A percentile compares a stretch with the other conserved stretches of the same genome.
These are phyloP conservation scores for Apiospora arundinis DNA, from an alignment of 2,329 filamentous ascomycete genomes.

Conservation along the genomic window DNA sequence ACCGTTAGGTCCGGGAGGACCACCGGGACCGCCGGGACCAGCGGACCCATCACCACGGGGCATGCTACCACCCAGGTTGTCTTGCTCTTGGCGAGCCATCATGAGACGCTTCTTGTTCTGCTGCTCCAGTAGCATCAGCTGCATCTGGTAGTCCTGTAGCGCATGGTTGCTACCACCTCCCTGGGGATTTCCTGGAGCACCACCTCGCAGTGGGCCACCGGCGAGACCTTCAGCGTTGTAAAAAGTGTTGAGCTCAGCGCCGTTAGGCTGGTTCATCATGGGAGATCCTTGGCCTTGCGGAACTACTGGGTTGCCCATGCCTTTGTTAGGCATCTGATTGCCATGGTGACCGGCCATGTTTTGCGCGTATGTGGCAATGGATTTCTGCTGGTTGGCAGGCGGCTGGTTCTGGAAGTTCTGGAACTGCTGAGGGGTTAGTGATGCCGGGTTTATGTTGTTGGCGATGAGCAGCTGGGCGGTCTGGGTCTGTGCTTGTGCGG, in stretches of 20 bases:
- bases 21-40: slow-evolving; percentile 52
- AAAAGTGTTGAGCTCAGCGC: slow-evolving; percentile 59
- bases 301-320: slow-evolving; percentile 9
- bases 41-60: slow-evolving; percentile 58
- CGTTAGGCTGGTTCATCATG: slow-evolving; percentile 78
- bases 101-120: slow-evolving; percentile 87
- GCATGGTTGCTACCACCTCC: slow-evolving; percentile 74
- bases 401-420: slow-evolving; percentile 63
- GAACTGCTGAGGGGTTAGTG: slow-evolving; percentile 79
- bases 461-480: slow-evolving; percentile 67
- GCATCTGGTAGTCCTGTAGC: slow-evolving; percentile 88
- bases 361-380: slow-evolving; percentile 86
- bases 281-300: slow-evolving; percentile 73
- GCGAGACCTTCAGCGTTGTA: slow-evolving; percentile 69
- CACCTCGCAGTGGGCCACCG: slow-evolving; percentile 63
- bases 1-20: slow-evolving; percentile 61
- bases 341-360: slow-evolving; percentile 84
- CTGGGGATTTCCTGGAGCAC: slow-evolving; percentile 50
- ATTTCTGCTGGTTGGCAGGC: slow-evolving; percentile 75
- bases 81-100: slow-evolving; percentile 83
- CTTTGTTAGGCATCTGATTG: slow-evolving; percentile 63
- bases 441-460: slow-evolving; percentile 77
- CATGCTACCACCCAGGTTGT: slow-evolving; percentile 60
- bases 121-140: slow-evolving; percentile 84
- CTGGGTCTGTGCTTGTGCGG: slow-evolving; percentile 31